Base-by-base conservation (phyloP, 164 flowering plant species). In the Aristolochia californica region DNA sequence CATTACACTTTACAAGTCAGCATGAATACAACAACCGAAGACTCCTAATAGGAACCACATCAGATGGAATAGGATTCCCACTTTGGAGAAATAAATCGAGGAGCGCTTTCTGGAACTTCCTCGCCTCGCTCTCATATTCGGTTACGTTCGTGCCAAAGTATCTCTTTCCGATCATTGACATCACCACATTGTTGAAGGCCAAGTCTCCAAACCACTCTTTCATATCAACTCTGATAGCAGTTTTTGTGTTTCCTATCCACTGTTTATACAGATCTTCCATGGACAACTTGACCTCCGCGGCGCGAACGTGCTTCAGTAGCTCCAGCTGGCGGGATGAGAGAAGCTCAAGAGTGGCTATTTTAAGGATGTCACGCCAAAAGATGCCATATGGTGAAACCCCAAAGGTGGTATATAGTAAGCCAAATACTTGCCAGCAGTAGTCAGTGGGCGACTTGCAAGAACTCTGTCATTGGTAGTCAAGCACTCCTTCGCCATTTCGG, bases 401-500 rank as follows among this genome's bases (percentile, higher is more conserved):
- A 14, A 62, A 5, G 18, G 27, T 30, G 43, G 66, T 59, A 16
- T 20, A 27, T 62, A 9, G 54, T 44, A 62, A 27, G 47, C 59
- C 7, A 62, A 5, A 45, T 20, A 20, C 45, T 62, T 55, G 17
- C 53, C 60, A 1, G 23, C 53, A 10, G 47, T 12, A 9, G 2
- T 25, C 9, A 4, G 22, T 5, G 66, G 59, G 5, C 53, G 59
- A 53, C 16, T 45, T 12, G 66, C 53, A 22, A 62, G 34, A 40
- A n/a, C 51, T 22, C 18, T 18, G 49, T 61, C 64, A 26, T 54
- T 55, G 40, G 40, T 55, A 51, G 66, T 45, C 27, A 62, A 62
- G 55, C 66, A 62, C 8, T 62, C 66, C 45, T 48, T 62, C 11
- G 66, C 66, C 18, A 55, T 13, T 23, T 55, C 66, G 44, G 45